Percentiles rank a stretch among this genome's conserved stretches.
These are phyloP conservation scores for Mucor circinelloides DNA, from an alignment of 371 early-diverging fungal species.

Conservation along the genomic window DNA sequence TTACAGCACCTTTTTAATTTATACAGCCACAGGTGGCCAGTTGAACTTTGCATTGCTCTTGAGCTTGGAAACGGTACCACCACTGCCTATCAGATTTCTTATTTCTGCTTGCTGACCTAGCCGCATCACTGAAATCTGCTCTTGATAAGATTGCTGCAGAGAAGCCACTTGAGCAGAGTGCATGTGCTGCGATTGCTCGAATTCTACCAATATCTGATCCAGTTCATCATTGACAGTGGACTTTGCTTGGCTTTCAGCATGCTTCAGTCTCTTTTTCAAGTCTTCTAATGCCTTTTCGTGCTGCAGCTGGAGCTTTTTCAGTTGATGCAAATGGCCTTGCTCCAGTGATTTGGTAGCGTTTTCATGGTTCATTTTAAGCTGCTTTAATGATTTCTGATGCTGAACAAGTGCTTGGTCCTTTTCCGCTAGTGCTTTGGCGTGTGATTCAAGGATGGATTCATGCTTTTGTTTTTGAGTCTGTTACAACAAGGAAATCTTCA, in stretches of 20 bases:
- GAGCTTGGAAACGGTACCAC: neutral
- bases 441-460: slow-evolving; percentile 40
- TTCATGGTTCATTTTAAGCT: slow-evolving; percentile 37
- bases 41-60: neutral
- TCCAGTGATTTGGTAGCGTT: slow-evolving; percentile 36
- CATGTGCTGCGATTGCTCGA: slow-evolving; percentile 53
- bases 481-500: neutral
- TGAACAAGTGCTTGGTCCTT: slow-evolving; percentile 39
- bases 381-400: slow-evolving; percentile 38
- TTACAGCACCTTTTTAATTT: neutral
- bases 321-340: slow-evolving; percentile 30
- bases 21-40: slow-evolving; percentile 13
- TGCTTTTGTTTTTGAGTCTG: slow-evolving; percentile 52
- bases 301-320: slow-evolving; percentile 27
- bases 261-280: slow-evolving; percentile 32
- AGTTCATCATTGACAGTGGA: slow-evolving; percentile 47
- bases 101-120: slow-evolving; percentile 30
- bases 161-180: slow-evolving; percentile 43
- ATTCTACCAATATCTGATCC: slow-evolving; percentile 45
- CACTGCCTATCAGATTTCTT: neutral
- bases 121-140: slow-evolving; percentile 40
- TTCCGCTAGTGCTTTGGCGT: slow-evolving; percentile 48
- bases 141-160: slow-evolving; percentile 40
- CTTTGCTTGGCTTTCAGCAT: slow-evolving; percentile 42
- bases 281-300: slow-evolving; percentile 30